Evolutionary conservation across 2,329 filamentous ascomycete species (phyloP), one percentile per base, ranked within the genome.

Genomic region (Parasarocladium wereldwijsianum): DNA sequence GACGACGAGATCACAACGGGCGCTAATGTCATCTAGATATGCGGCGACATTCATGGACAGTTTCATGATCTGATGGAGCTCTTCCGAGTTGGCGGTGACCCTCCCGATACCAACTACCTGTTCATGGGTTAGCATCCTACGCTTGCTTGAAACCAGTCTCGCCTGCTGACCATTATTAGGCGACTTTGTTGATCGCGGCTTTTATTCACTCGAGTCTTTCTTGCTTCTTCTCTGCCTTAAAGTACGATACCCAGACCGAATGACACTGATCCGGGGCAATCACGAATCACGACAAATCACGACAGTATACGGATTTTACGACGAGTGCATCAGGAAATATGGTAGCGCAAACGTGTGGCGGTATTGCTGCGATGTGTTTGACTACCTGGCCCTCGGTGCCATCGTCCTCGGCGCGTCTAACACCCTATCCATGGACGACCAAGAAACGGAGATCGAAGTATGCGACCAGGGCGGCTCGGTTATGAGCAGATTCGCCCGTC

Each of bases 331-430:
- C 45, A 82, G 86, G 53, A 98, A 98, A 64, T 98, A 98, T 54
- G 90, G 90, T 55, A 96, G 94, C 50, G 87, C 90, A 38, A 96
- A 93, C 45, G 90, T 98, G 39, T 98, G 90, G 90, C 94, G 94
- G 65, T 94, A 84, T 54, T 98, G 93, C 55, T 94, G 86, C 50
- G 87, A 98, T 56, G 77, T 98, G 32, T 98, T 98, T 61, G 90
- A 98, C 62, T 98, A 90, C 62, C 81, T 98, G 22, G 87, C 90
- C 41, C 73, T 98, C 43, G 94, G 87, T 40, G 90, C 90, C 43
- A 75, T 98, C 39, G 82, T 90, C 6, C 70, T 93, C n/a, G 90
- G 90, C 40, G 85, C 90, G 58, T 64, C 81, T 54, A 59, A 77
- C 64, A 53, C 66, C 39, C 52, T 80, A 41, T 53, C 65, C 13